A percentile compares a stretch with the other conserved stretches of the same genome.
phyloP scores from a whole-genome alignment of 768 basidiomycete genomes.

The Xanthoconium purpureum region DNA sequence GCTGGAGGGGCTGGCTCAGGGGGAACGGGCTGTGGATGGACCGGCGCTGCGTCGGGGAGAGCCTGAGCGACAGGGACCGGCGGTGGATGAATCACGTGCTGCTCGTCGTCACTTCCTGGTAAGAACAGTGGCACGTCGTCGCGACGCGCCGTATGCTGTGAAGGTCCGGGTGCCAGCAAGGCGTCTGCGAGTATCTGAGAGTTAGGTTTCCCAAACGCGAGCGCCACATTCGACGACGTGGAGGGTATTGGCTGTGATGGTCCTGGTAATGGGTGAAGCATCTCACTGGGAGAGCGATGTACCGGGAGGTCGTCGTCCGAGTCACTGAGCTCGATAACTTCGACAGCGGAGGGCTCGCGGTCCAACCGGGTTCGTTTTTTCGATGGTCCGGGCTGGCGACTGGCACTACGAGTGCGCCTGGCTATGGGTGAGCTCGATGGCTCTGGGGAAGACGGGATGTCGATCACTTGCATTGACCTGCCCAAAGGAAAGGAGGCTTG shows the following conservation, averaged over 20 bases:
- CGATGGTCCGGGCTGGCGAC: conserved; percentile 16
- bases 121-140: conserved; percentile 34
- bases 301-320: conserved; percentile 39
- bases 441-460: conserved; percentile 28
- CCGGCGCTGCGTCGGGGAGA: neutral
- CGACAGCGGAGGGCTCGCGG: conserved; percentile 11
- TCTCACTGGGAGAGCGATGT: neutral
- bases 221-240: neutral
- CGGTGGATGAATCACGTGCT: neutral
- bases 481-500: neutral
- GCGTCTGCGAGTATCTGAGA: conserved; percentile 7
- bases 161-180: conserved; percentile 7
- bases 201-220: conserved; percentile 15
- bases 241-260: conserved; percentile 10
- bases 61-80: neutral
- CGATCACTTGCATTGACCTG: conserved; percentile 23
- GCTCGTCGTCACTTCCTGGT: conserved; percentile 38
- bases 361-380: conserved; percentile 12
- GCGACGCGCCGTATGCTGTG: conserved; percentile 4
- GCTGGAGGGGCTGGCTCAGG: conserved; percentile 7
- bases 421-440: conserved; percentile 6
- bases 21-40: neutral
- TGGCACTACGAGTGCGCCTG: conserved; percentile 20
- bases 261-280: neutral
- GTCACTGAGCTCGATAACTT: conserved; percentile 53